Evolutionary conservation across 2,329 filamentous ascomycete genomes (phyloP), one percentile per base, ranked within the genome.

Genomic region (Apiospora aurea): DNA sequence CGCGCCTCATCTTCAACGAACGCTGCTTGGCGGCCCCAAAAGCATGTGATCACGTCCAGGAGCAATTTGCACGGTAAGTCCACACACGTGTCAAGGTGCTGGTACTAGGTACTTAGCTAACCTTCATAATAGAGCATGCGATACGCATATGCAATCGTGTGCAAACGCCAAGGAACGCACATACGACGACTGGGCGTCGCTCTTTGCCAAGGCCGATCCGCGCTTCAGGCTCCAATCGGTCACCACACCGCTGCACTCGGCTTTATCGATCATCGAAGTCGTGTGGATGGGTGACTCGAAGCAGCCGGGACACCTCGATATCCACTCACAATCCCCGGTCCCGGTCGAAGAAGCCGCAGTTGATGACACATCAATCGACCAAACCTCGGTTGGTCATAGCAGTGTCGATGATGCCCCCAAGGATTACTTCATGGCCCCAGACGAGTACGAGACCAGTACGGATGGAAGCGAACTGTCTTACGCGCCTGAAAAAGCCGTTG

Each of bases 1-100:
- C 69, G 18, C 67, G 71, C 18, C 70, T 77, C 57, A 53, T 76
- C 14, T 72, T 75, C 38, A 74, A 75, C 49, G 75, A 77, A 34
- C 67, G 64, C 34, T 73, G 73, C 43, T 29, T 75, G 6, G 69
- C 71, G 29, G 61, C 51, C 2, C 72, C 70, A 4, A 67, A 71
- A 43, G 49, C 67, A 5, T 57, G 53, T 51, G 51, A 69, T 29
- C 68, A 74, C 46, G 72, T 73, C 16, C 57, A 61, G 68, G 72
- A 73, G 13, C 67, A 73, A 24, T 71, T 73, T 57, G 70, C 70
- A 11, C 69, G 73, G 72, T 72, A 34, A 70, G 72, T 16, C 3
- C 18, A 29, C 24, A 5, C 6, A 21, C 18, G 11, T 24, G 21
- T 16, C 38, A 29, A 13, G 8, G 13, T 7, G 8, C 5, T 11